Conservation (phyloP, 2,329 filamentous ascomycete species). For the Calonectria pseudoreteaudii region DNA sequence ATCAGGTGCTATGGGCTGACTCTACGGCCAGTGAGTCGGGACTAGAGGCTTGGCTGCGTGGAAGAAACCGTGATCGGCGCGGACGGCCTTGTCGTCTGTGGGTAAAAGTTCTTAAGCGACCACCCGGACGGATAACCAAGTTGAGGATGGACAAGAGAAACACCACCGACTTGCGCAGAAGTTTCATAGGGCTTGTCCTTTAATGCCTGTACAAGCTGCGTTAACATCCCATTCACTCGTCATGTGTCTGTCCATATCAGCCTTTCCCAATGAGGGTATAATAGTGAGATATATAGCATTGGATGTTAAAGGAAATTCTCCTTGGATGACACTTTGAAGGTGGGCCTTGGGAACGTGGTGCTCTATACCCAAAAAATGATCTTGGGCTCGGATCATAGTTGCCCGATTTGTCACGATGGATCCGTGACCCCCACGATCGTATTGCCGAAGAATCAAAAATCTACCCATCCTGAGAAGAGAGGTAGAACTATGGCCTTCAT, state of each 20-base stretch:
- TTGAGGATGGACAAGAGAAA: background rate
- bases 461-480: background rate
- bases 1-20: conserved; percentile 20
- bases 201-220: background rate
- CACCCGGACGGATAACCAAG: background rate
- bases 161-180: background rate
- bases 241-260: no score
- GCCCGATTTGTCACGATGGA: conserved; percentile 17
- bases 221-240: background rate
- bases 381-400: background rate
- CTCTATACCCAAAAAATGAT: background rate
- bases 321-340: background rate
- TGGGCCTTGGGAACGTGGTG: background rate
- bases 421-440: conserved; percentile 16
- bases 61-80: conserved; percentile 16
- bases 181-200: background rate
- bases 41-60: conserved; percentile 16
- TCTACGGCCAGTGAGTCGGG: conserved; percentile 2
- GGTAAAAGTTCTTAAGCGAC: background rate
- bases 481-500: background rate
- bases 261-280: no score
- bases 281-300: background rate
- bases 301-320: no score
- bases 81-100: background rate
- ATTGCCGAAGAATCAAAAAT: background rate